Evolutionary conservation across 2,329 filamentous ascomycete genomes (phyloP), one percentile per base, ranked within the genome.

Genomic region (Fusarium sp.): DNA sequence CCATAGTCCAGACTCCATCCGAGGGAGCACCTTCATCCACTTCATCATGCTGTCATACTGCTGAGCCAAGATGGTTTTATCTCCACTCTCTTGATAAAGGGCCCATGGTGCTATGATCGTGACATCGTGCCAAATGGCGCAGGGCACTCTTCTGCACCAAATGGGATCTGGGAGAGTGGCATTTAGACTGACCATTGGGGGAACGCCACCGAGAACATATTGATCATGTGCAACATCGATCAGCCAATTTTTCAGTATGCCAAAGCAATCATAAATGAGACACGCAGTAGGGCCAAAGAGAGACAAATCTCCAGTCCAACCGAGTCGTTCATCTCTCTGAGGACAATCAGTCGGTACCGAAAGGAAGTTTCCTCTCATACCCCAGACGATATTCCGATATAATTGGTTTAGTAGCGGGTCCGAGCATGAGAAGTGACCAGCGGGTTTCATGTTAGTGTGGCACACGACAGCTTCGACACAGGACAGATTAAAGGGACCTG

Each of bases 301-400:
- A 40, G 83, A 83, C 15, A 81, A 76, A 68, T 87, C 83, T 45
- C 87, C 29, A 30, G 29, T 30, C 29, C 29, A 30, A 30, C 29
- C 29, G 6, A 30, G 29, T 0, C 86, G 79, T 75, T 88, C 85
- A 58, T 88, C 85, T 7, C 85, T 79, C 67, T 88, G 85, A 0
- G 86, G 86, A 66, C 86, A 88, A 69, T 90, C 87, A 0, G 86
- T 89, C 0, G 87, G 87, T 2, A 89, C 76, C 3, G 81, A 83
- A 15, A 89, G 69, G 66, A 89, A 89, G 66, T 89, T 90, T 2
- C 86, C 86, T 30, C 82, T 81, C 83, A 88, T 87, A 20, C 82
- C 82, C 87, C 87, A 89, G 27, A 79, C 70, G 0, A 85, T 81
- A 59, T 90, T 90, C 4, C 81, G 56, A 67, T 88, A 83, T 2